Evolutionary conservation across 176 grass and related monocot genomes (phyloP).

Genomic region (Triticum monococcum): DNA sequence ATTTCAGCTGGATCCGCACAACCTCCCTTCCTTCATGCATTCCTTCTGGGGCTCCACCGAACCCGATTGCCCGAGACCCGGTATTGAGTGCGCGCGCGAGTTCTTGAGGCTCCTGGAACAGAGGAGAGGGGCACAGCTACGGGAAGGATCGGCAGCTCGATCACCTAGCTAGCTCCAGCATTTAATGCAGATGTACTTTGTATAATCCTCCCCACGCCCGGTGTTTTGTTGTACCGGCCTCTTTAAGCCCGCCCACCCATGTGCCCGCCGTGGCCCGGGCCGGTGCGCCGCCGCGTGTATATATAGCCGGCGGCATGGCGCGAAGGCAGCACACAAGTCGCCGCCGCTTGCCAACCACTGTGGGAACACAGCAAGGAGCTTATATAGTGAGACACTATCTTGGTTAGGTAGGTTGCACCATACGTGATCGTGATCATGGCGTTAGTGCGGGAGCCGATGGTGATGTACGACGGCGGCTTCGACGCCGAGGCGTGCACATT

Average conservation of each 20-base stretch:
- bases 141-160: conserved; percentile 36
- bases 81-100: too few relatives aligned
- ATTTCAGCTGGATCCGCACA: not conserved
- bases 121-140: not conserved
- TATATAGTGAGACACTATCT: not conserved
- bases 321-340: not conserved
- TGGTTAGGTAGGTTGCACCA: not conserved
- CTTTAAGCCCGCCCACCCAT: not conserved
- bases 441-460: conserved; percentile 36
- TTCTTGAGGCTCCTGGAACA: not conserved
- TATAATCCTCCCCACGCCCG: not conserved
- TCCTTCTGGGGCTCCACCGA: not conserved
- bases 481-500: conserved; percentile 19
- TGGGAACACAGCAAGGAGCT: not conserved
- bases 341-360: not conserved
- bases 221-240: not conserved
- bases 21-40: too few relatives aligned
- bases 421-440: conserved; percentile 30
- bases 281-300: conserved; percentile 1
- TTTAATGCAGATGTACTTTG: conserved; percentile 35
- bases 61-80: not conserved
- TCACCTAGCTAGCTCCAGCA: conserved; percentile 14
- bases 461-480: conserved; percentile 4
- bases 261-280: not conserved
- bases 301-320: conserved; percentile 27